Evolutionary conservation across 2,329 filamentous ascomycete genomes (phyloP).

Genomic region (Penicillium sp.): DNA sequence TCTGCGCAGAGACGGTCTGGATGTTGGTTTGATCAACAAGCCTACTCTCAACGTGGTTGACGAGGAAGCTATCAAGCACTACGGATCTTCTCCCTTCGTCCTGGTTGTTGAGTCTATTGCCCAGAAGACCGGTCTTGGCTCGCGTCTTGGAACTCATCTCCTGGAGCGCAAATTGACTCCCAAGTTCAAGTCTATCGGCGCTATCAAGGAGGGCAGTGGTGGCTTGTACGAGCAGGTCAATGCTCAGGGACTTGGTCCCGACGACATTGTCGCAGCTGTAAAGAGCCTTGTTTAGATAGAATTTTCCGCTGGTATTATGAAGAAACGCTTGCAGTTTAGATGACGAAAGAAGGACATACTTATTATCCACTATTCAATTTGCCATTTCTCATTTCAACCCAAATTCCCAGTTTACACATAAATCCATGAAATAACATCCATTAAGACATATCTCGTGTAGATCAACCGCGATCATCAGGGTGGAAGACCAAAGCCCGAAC

Average conservation of each 20-base stretch:
- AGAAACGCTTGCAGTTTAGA: not conserved
- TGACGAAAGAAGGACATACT: not conserved
- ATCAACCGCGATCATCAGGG: slow-evolving; percentile 34
- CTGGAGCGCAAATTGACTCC: slow-evolving; percentile 39
- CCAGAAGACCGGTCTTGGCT: slow-evolving; percentile 43
- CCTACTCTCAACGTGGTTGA: slow-evolving; percentile 41
- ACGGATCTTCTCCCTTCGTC: slow-evolving; percentile 38
- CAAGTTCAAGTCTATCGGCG: slow-evolving; percentile 39
- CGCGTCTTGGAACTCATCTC: slow-evolving; percentile 37
- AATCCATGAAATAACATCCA: not conserved
- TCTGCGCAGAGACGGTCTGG: slow-evolving; percentile 36
- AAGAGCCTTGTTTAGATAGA: slow-evolving; percentile 26
- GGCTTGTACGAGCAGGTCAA: slow-evolving; percentile 42
- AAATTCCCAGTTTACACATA: too few relatives aligned
- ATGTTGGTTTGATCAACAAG: slow-evolving; percentile 43
- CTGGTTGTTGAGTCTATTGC: slow-evolving; percentile 40
- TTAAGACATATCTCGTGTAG: not conserved
- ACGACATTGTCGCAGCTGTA: slow-evolving; percentile 34
- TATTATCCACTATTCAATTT: not conserved
- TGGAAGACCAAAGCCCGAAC: slow-evolving; percentile 57
- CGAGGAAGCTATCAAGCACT: slow-evolving; percentile 39
- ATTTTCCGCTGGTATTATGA: not conserved
- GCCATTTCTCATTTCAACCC: not conserved
- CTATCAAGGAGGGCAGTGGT: slow-evolving; percentile 40
- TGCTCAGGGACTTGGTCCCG: slow-evolving; percentile 37